Percentiles rank a stretch among this genome's conserved stretches.
phyloP scores from a whole-genome alignment of 1,284 basidiomycete species.

The Limonomyces culmigenus region DNA sequence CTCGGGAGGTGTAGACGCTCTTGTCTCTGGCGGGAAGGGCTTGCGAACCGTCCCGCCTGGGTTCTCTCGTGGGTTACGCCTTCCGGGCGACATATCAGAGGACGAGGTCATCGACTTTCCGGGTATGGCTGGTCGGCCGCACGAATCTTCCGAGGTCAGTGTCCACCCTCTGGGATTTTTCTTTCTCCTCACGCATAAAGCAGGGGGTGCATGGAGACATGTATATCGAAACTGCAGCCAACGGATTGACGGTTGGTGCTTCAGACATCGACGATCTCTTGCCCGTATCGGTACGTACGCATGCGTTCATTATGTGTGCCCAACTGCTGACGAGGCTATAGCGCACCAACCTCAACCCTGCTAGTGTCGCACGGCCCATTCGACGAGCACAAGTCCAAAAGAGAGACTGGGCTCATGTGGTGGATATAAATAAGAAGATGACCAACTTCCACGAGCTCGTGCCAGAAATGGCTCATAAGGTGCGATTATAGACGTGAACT shows the following conservation, averaged over 20 bases:
- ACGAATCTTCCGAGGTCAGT: too few relatives aligned
- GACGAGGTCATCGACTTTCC: slow-evolving; percentile 16
- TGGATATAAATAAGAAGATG: slow-evolving; percentile 85
- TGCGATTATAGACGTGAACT: slow-evolving; percentile 15
- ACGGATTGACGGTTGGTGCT: too few relatives aligned
- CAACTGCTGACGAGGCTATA: not conserved
- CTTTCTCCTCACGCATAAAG: too few relatives aligned
- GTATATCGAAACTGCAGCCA: too few relatives aligned
- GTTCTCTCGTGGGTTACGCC: slow-evolving; percentile 45
- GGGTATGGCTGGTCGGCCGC: too few relatives aligned
- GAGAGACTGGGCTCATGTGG: slow-evolving; percentile 95
- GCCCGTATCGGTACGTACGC: slow-evolving; percentile 51
- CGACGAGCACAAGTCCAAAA: slow-evolving; percentile 41
- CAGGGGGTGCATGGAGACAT: too few relatives aligned
- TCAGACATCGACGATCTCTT: slow-evolving; percentile 72
- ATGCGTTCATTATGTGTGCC: not conserved
- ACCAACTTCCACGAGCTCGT: slow-evolving; percentile 80
- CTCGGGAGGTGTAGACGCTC: slow-evolving; percentile 16
- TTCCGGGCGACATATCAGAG: slow-evolving; percentile 37
- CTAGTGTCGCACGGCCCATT: slow-evolving; percentile 17
- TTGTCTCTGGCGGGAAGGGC: slow-evolving; percentile 22
- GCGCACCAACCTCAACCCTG: slow-evolving; percentile 18
- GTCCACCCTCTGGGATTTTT: too few relatives aligned
- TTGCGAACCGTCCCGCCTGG: slow-evolving; percentile 46
- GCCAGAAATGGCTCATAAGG: slow-evolving; percentile 82